Evolutionary conservation across 2,329 filamentous ascomycete genomes (phyloP), one percentile per base, ranked within the genome.

Genomic region (Remersonia thermophila): DNA sequence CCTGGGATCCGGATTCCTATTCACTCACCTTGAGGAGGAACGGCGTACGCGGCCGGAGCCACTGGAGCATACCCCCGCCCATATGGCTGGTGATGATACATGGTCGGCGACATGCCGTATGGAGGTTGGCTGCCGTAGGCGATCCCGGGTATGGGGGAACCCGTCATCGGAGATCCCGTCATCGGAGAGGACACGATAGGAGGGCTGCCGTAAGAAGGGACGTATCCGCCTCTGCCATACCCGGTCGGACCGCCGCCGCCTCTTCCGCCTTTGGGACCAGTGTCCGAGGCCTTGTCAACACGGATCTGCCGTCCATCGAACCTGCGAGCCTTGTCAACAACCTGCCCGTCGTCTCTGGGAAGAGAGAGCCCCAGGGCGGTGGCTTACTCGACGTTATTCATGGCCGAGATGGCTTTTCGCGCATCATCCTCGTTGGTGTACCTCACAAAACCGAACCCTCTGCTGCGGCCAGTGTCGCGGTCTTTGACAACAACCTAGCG

Each of bases 381-480:
- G 25, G 56, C 83, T 61, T 71, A 95, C 89, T 95, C 86, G 51
- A 83, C 67, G 57, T 87, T 86, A 68, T 91, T 89, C 83, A 91
- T 87, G 47, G 67, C 66, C 31, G 67, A 60, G 57, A 89, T 89
- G 30, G 84, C 84, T 47, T 71, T 70, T 53, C 86, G 77, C 44
- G 84, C 83, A 59, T 87, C 81, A 31, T 67, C 62, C 47, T 87
- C 83, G 47, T 77, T 75, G 35, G 74, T 65, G 63, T 89, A 98
- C 51, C 87, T 83, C 46, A 98, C 89, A 60, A 96, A 96, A 32
- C 91, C 91, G 59, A 96, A 98, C 42, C 91, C 91, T 60, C 91
- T 84, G 70, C 87, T 95, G 60, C 89, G 85, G 52, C 85, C 83
- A 54, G 89, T 95, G 57, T 96, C 89, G 54, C 87, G 84, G 61